These are phyloP conservation scores for Coemansia sp. DNA, from an alignment of 192 early-diverging fungal species.

Conservation along the genomic window DNA sequence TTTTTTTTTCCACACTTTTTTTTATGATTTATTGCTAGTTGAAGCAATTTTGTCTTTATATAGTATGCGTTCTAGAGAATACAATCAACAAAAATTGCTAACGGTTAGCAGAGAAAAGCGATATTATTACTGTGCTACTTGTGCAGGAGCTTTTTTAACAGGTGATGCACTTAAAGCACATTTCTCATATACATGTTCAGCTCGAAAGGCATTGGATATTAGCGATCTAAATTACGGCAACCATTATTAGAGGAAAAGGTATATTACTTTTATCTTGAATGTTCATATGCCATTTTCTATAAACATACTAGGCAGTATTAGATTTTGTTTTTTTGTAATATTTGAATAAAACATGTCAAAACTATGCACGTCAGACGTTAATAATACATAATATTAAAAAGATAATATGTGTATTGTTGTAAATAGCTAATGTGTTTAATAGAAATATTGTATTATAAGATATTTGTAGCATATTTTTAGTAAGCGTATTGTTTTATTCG, in stretches of 20 bases:
- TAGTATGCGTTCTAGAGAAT: neutral
- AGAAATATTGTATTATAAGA: too few species aligned
- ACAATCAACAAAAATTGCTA: neutral
- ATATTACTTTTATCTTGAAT: neutral
- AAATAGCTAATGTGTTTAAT: too few species aligned
- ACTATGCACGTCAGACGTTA: neutral
- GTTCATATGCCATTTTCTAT: neutral
- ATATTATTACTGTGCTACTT: slow-evolving; percentile 8
- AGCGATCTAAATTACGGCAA: neutral
- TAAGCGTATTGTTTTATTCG: slow-evolving; percentile 56
- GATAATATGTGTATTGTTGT: too few species aligned
- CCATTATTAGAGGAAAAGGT: neutral
- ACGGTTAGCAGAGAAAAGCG: slow-evolving; percentile 2
- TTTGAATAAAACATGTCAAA: neutral
- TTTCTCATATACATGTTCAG: slow-evolving; percentile 8
- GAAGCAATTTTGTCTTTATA: neutral
- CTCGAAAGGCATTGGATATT: neutral
- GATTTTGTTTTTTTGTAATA: neutral
- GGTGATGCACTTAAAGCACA: slow-evolving; percentile 13
- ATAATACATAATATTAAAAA: too few species aligned
- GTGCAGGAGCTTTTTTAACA: slow-evolving; percentile 14
- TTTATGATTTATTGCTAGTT: neutral
- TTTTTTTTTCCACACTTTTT: neutral
- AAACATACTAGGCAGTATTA: neutral
- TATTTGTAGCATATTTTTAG: slow-evolving; percentile 36